Percentiles rank a stretch among this genome's conserved stretches.
Conservation (phyloP, 176 grass and related monocot genomes). For the Ensete ventricosum region DNA sequence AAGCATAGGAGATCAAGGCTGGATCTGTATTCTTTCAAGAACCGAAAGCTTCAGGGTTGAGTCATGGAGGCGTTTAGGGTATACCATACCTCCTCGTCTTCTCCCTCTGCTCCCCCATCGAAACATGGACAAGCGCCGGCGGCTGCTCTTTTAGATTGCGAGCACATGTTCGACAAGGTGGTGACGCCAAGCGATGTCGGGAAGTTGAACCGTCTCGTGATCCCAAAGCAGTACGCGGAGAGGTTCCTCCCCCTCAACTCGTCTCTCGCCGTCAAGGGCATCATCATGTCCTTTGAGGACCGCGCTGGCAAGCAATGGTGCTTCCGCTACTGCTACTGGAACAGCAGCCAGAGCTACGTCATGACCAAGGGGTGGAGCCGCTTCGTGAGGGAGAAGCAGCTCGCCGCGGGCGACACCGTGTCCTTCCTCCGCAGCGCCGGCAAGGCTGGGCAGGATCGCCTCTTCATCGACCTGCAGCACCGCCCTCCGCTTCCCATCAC, state of each 20-base stretch:
- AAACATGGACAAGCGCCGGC: no score
- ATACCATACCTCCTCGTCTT: no score
- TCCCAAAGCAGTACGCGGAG: constrained; percentile 94
- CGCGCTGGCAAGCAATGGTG: not conserved
- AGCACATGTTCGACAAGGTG: no score
- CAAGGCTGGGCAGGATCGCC: constrained; percentile 17
- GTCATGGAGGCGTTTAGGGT: no score
- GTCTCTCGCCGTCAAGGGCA: not conserved
- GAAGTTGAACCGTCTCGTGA: constrained; percentile 5
- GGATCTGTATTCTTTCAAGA: no score
- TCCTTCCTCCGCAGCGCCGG: constrained; percentile 41
- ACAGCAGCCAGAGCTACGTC: constrained; percentile 96
- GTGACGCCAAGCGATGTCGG: no score
- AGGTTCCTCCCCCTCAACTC: constrained; percentile 61
- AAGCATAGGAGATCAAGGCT: no score
- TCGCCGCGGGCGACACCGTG: constrained; percentile 63
- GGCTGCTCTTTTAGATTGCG: no score
- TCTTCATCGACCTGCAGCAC: constrained; percentile 77
- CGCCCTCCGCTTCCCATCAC: constrained; percentile 17
- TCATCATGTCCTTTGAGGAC: not conserved
- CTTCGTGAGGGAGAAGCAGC: constrained; percentile 69
- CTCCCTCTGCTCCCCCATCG: no score
- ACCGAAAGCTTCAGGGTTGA: no score
- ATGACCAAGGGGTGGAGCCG: constrained; percentile 92
- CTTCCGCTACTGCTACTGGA: constrained; percentile 39